phyloP scores from a whole-genome alignment of 1,284 basidiomycete genomes.

The Termitomyces sp. region DNA sequence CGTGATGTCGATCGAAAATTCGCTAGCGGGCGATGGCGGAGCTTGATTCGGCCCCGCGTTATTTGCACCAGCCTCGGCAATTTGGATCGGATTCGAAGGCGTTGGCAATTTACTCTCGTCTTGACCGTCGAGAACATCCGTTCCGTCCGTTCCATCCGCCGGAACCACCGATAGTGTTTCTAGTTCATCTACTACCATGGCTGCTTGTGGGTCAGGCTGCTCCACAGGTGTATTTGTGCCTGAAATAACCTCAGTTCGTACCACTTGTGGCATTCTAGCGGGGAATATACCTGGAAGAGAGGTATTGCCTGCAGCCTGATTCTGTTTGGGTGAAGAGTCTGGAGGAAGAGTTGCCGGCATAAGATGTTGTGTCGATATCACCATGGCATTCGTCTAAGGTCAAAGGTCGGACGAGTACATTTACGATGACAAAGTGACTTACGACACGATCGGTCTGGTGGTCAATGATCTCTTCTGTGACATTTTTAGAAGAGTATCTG shows the following conservation, averaged over 20 bases:
- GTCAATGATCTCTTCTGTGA: constrained; percentile 71
- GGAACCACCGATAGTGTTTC: constrained; percentile 23
- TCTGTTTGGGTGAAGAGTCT: constrained; percentile 13
- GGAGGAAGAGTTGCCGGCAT: constrained; percentile 34
- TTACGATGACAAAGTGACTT: constrained; percentile 21
- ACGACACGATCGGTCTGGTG: constrained; percentile 61
- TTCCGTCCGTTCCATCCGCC: constrained; percentile 38
- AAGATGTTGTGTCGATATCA: constrained; percentile 80
- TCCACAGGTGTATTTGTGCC: constrained; percentile 23
- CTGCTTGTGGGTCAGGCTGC: constrained; percentile 22
- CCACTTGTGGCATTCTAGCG: background rate
- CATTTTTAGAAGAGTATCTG: constrained; percentile 44
- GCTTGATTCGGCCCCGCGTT: constrained; percentile 10
- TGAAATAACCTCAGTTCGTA: constrained; percentile 8
- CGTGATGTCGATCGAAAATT: constrained; percentile 63
- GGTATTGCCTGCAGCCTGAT: constrained; percentile 3
- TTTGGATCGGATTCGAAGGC: constrained; percentile 15
- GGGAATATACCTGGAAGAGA: constrained; percentile 14
- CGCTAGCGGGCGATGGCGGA: constrained; percentile 27
- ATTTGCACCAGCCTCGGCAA: constrained; percentile 1
- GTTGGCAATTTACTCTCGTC: constrained; percentile 38
- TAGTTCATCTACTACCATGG: constrained; percentile 28
- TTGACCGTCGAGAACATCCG: constrained; percentile 49
- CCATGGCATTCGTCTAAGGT: constrained; percentile 74
- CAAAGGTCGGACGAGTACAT: background rate